These are phyloP conservation scores for Phytophthora rubi DNA, from an alignment of 352 stramenopile genomes.

Conservation along the genomic window DNA sequence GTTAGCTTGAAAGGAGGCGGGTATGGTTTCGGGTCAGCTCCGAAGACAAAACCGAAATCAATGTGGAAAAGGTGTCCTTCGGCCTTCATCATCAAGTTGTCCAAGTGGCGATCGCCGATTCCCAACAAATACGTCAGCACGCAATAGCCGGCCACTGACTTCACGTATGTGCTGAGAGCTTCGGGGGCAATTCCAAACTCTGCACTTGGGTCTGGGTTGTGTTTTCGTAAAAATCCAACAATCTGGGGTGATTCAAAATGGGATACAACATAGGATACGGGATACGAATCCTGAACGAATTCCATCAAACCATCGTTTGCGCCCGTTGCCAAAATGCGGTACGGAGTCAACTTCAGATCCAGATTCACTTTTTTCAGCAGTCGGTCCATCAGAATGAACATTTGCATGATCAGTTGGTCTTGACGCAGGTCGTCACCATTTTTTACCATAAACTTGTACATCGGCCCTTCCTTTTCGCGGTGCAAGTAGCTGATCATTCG, in stretches of 20 bases:
- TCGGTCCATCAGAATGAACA: constrained; percentile 99
- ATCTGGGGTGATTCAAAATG: constrained; percentile 95
- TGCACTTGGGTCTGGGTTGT: constrained; percentile 84
- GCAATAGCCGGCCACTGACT: constrained; percentile 98
- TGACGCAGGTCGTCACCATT: constrained; percentile 99
- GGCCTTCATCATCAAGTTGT: constrained; percentile 99
- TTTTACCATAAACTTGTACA: constrained; percentile 99
- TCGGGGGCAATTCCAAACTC: constrained; percentile 92
- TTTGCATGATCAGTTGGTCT: constrained; percentile 99
- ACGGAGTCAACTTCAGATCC: constrained; percentile 97
- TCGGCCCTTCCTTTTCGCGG: constrained; percentile 81
- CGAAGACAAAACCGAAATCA: constrained; percentile 99
- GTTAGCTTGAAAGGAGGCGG: constrained; percentile 99
- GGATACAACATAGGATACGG: constrained; percentile 96
- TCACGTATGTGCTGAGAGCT: constrained; percentile 96
- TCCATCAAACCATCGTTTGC: constrained; percentile 96
- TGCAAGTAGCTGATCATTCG: constrained; percentile 82
- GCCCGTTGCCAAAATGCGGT: constrained; percentile 90
- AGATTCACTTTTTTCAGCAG: constrained; percentile 99
- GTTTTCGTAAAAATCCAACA: constrained; percentile 84
- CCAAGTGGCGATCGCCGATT: constrained; percentile 99
- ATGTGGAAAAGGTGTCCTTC: constrained; percentile 99
- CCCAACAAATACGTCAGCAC: constrained; percentile 99
- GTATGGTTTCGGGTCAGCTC: constrained; percentile 98
- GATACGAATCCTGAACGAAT: constrained; percentile 96